A percentile compares a stretch with the other conserved stretches of the same genome.
phyloP scores from a whole-genome alignment of 129 eudicot species.

The Silybum marianum region DNA sequence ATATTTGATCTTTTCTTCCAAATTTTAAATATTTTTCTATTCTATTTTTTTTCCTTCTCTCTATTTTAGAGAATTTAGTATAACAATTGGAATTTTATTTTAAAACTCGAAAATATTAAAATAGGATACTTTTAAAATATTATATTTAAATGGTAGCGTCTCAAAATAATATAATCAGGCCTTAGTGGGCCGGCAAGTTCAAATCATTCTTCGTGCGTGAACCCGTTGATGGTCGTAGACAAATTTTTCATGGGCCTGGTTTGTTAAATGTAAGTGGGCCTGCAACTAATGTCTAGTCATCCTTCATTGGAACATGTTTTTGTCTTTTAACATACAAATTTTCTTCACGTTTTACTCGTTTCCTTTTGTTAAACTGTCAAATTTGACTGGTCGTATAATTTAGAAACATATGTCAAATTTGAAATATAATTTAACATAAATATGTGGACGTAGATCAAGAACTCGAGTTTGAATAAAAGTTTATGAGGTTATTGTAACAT shows the following conservation, averaged over 20 bases:
- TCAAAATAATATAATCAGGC: neutral
- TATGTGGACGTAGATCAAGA: neutral
- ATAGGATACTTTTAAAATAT: neutral
- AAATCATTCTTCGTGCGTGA: neutral
- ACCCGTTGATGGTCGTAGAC: neutral
- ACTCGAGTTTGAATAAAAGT: neutral
- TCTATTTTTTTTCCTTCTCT: too few species aligned
- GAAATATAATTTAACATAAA: neutral
- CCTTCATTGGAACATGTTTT: conserved; percentile 2
- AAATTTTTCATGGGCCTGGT: neutral
- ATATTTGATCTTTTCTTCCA: neutral
- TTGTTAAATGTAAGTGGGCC: neutral
- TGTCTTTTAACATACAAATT: neutral
- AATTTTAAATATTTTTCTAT: too few species aligned
- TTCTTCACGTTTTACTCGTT: neutral
- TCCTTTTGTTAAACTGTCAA: neutral
- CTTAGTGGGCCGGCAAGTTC: neutral
- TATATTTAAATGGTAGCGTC: neutral
- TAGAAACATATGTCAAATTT: neutral
- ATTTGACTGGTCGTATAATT: neutral
- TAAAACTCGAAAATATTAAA: too few species aligned
- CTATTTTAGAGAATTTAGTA: too few species aligned
- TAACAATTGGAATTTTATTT: too few species aligned
- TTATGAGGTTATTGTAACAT: neutral
- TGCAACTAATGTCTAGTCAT: neutral